Evolutionary conservation across 495 filamentous ascomycete species (phyloP), one percentile per base, ranked within the genome.

Genomic region (Neurospora africana): DNA sequence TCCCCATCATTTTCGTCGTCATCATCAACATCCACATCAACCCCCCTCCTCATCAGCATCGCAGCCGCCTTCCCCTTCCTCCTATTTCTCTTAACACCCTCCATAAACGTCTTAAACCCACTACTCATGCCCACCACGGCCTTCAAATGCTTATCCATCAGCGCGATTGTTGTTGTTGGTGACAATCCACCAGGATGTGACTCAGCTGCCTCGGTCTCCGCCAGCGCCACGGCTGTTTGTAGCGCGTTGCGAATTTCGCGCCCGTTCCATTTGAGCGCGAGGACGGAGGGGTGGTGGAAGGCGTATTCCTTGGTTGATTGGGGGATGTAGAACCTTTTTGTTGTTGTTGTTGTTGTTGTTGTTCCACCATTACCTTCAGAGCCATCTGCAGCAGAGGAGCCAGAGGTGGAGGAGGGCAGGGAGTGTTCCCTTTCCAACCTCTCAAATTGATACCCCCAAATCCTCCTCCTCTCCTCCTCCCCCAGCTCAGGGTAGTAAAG

Each of bases 161-260:
- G 72, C 15, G 74, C 67, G 17, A 82, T 75, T 17, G 40, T 41
- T 19, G 40, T 41, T 6, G 40, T 41, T 19, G 15, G 2, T 7
- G 40, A 41, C 15, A 41, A 19, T 2, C 40, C 40, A 1, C 40
- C 40, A 5, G 40, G 40, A 19, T 41, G 17, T 4, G 5, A 15
- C 27, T 65, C 53, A 17, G 53, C 53, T 9, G 81, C 81, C 70
- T 83, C 82, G 23, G 70, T 81, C 77, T 84, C 81, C 58, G 82
- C 82, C 71, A 84, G 77, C 5, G 81, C 80, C 13, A 83, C 76
- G n/a, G 82, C 81, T 7, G 81, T 84, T 76, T 84, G 83, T 72
- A 84, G 53, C 2, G 79, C 82, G 67, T 83, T 83, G 69, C 82
- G 77, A 68, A 83, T 83, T 76, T 83, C 82, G 43, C 80, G 78